phyloP scores from a whole-genome alignment of 176 grass and related monocot genomes.

The Phoenix roebelenii region DNA sequence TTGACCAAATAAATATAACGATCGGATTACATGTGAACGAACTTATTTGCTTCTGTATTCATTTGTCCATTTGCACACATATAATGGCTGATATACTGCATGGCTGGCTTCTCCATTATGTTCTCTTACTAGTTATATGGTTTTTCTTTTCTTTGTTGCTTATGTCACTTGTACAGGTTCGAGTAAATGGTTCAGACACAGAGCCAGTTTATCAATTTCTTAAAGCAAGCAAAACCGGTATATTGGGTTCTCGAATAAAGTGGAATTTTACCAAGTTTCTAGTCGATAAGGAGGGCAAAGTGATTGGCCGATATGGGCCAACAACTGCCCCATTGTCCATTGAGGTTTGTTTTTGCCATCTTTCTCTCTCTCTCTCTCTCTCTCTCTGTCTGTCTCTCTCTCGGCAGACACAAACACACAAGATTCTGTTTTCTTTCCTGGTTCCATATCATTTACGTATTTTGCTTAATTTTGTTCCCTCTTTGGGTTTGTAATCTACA shows the following conservation, averaged over 20 bases:
- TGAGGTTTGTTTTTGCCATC: constrained; percentile 29
- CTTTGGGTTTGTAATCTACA: constrained; percentile 8
- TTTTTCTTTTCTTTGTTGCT: neutral
- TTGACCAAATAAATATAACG: too few relatives aligned
- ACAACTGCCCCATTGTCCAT: constrained; percentile 49
- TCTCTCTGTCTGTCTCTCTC: neutral
- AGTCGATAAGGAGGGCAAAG: constrained; percentile 74
- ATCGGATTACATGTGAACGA: too few relatives aligned
- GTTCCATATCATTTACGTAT: constrained; percentile 18
- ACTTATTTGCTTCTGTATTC: too few relatives aligned
- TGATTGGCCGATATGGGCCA: constrained; percentile 50
- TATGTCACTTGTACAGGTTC: constrained; percentile 33
- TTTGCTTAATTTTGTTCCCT: constrained; percentile 10
- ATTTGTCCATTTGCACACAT: too few relatives aligned
- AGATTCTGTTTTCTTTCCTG: neutral
- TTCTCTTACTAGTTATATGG: too few relatives aligned
- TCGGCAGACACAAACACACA: neutral
- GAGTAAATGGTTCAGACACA: constrained; percentile 70
- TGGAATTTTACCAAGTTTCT: constrained; percentile 99
- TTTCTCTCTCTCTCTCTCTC: neutral
- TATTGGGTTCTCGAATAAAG: constrained; percentile 78
- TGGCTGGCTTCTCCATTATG: too few relatives aligned
- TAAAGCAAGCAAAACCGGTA: constrained; percentile 65
- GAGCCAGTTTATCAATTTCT: constrained; percentile 72
- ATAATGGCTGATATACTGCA: too few relatives aligned